Conservation (phyloP, 108 stramenopile species). For the Cyclostephanos tholiformis region DNA sequence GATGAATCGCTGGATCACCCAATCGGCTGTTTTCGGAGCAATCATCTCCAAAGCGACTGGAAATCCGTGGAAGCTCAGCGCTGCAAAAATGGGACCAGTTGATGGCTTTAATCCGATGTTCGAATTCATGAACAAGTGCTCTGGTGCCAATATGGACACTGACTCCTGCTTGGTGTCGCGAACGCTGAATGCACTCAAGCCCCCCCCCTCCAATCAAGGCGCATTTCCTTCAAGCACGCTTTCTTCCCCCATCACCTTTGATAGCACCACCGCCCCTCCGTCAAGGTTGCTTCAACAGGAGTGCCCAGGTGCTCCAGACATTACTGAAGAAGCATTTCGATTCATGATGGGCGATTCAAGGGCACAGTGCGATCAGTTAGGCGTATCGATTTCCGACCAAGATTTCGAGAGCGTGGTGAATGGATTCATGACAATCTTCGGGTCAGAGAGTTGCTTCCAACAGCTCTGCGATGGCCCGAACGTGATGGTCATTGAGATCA, state of each 20-base stretch:
- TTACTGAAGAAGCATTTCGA: constrained; percentile 12
- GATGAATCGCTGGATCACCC: neutral
- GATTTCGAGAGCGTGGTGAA: constrained; percentile 11
- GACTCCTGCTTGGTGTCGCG: constrained; percentile 27
- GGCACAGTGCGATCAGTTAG: constrained; percentile 9
- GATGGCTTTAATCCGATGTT: constrained; percentile 12
- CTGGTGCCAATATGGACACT: constrained; percentile 22
- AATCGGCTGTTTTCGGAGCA: neutral
- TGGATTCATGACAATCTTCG: constrained; percentile 12
- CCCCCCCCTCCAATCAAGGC: neutral
- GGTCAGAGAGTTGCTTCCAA: constrained; percentile 12
- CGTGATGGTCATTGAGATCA: constrained; percentile 11
- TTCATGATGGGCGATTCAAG: constrained; percentile 9
- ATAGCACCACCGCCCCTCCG: too few species aligned
- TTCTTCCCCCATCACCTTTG: too few species aligned
- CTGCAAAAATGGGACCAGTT: neutral
- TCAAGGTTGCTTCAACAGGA: constrained; percentile 6
- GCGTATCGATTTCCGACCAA: constrained; percentile 13
- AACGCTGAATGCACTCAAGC: constrained; percentile 18
- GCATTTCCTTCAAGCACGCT: neutral
- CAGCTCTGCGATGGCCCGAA: neutral
- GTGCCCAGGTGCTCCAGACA: constrained; percentile 10
- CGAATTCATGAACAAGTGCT: constrained; percentile 23
- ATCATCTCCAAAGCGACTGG: neutral
- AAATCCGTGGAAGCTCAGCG: neutral